These are phyloP conservation scores for Eucalyptus pumila DNA, from an alignment of 345 rosid species.

Conservation along the genomic window DNA sequence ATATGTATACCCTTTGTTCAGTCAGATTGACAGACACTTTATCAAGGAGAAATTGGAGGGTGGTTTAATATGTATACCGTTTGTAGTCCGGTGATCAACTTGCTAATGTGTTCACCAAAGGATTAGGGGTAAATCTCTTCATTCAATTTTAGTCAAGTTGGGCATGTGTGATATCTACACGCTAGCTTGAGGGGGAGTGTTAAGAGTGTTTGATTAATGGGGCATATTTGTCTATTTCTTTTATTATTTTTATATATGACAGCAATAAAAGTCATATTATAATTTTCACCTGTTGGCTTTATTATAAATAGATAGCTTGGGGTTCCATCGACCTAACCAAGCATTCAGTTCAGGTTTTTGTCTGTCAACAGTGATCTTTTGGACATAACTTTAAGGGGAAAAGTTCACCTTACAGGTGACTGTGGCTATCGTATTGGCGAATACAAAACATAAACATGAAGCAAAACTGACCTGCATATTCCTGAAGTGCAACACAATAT, in stretches of 20 bases:
- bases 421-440: not conserved
- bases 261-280: not conserved
- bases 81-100: not conserved
- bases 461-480: conserved; percentile 21
- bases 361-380: not conserved
- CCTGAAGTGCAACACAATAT: conserved; percentile 31
- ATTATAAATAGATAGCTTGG: not conserved
- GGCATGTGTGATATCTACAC: not conserved
- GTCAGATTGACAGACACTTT: not conserved
- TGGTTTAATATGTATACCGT: not conserved
- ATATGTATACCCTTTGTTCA: not conserved
- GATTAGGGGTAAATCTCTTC: not conserved
- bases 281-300: not conserved
- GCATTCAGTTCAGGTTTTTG: not conserved
- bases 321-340: not conserved
- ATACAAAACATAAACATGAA: not conserved
- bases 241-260: not conserved
- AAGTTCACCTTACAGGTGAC: not conserved
- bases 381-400: not conserved
- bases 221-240: not conserved
- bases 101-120: not conserved
- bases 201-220: not conserved
- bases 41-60: not conserved
- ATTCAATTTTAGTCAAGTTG: not conserved
- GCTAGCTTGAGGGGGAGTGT: not conserved